Conservation (phyloP, 2,329 filamentous ascomycete species). For the Ceratocystis colombiana region DNA sequence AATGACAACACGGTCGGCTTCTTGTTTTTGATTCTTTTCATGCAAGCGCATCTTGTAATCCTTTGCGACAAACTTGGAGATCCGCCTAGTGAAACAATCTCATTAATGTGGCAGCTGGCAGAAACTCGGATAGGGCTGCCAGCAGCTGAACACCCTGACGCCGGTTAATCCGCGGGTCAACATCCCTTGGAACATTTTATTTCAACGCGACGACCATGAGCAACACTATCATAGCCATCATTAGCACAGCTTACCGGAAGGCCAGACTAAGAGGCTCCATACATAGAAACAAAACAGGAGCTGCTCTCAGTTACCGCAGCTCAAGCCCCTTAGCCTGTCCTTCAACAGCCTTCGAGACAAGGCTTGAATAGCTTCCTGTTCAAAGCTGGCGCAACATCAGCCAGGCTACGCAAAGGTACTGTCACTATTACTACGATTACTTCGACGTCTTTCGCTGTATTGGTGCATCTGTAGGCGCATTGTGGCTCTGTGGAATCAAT, state of each 20-base stretch:
- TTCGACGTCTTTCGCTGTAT: background rate
- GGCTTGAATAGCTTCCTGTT: background rate
- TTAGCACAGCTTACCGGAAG: background rate
- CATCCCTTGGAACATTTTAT: background rate
- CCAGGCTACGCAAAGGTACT: slow-evolving; percentile 7
- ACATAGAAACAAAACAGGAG: background rate
- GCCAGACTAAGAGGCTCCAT: background rate
- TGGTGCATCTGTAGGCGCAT: slow-evolving; percentile 15
- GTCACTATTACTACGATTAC: background rate
- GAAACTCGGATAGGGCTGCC: background rate
- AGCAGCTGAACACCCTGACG: background rate
- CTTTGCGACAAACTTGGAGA: slow-evolving; percentile 7
- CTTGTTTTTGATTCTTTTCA: background rate
- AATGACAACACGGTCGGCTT: background rate
- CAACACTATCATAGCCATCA: background rate
- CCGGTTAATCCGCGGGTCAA: slow-evolving; percentile 12
- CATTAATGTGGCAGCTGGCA: background rate
- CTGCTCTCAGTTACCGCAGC: background rate
- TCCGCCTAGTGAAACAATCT: slow-evolving; percentile 4
- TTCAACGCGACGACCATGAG: background rate
- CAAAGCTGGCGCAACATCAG: background rate
- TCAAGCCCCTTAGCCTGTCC: background rate
- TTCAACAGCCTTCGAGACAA: background rate
- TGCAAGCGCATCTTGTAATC: slow-evolving; percentile 1
- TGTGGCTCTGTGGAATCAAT: slow-evolving; percentile 19